Evolutionary conservation across 108 stramenopile species (phyloP), one percentile per base, ranked within the genome.

Genomic region (Pseudonitzschia pungens): DNA sequence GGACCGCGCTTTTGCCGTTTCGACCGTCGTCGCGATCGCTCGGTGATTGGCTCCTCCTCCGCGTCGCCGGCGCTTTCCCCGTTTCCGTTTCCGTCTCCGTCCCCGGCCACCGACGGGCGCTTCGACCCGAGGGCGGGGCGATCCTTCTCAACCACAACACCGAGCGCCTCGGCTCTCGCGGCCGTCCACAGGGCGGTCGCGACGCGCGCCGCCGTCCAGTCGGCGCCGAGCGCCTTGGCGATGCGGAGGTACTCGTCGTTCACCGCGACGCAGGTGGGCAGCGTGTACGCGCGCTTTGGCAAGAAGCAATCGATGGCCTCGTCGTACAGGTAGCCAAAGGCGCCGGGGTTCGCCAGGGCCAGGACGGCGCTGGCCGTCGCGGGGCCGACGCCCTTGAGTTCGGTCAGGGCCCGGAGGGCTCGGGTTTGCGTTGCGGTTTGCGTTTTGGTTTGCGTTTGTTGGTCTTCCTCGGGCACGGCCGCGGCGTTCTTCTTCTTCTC

Each of bases 321-420:
- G 68, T 93, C 92, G 71, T 90, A 85, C 92, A 93, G 89, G 71
- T 86, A 93, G n/a, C 74, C 81, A 78, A 93, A 90, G 9, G 81
- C 6, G 62, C 86, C 83, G 12, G 87, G 89, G 2, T 67, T 58
- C 36, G 81, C 75, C 20, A 87, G 63, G 29, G 78, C 75, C 29
- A 93, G 51, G 41, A 93, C 56, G 5, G 89, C 89, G 28, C 83
- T 86, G 0, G 92, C 89, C 11, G 86, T 88, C 11, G 89, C 89
- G 0, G 89, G 89, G 29, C 89, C 89, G 0, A 93, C 85, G 18
- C 92, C 89, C 20, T 77, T 80, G 0, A 90, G 73, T 31, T 81
- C 69, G 28, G 82, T 80, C 15, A 93, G 24, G 63, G 74, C 77
- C 22, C 58, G 41, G 22, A 89, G 68, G 54, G 81, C 74, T 69